A percentile compares a stretch with the other conserved stretches of the same genome.
These are phyloP conservation scores for Phycomyces blakesleeanus DNA, from an alignment of 192 early-diverging fungal species.

Conservation along the genomic window DNA sequence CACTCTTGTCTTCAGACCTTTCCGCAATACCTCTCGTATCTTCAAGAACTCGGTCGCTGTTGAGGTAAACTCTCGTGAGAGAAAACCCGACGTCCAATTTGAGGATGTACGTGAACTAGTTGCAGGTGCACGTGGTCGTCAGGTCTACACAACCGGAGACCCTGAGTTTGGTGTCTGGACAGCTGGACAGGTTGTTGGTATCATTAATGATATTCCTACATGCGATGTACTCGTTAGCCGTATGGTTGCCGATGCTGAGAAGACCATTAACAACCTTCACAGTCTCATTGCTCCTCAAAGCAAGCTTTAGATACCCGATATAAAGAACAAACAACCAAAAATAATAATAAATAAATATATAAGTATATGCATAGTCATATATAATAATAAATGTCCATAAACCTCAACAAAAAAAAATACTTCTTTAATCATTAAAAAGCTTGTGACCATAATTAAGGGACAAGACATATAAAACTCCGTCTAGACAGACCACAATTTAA, in stretches of 20 bases:
- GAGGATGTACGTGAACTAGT: conserved; percentile 68
- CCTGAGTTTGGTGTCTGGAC: conserved; percentile 58
- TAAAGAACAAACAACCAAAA: neutral
- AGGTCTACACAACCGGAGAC: conserved; percentile 54
- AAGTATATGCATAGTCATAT: neutral
- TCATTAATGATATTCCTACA: conserved; percentile 78
- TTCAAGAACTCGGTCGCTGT: conserved; percentile 67
- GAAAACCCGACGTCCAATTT: conserved; percentile 60
- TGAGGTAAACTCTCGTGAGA: conserved; percentile 69
- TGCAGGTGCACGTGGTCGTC: conserved; percentile 54
- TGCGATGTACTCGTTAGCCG: conserved; percentile 59
- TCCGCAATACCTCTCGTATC: conserved; percentile 76
- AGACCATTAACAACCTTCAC: conserved; percentile 31
- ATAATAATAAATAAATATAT: neutral
- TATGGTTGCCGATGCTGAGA: conserved; percentile 54
- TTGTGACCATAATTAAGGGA: neutral
- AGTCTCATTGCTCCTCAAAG: conserved; percentile 16
- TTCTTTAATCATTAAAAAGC: neutral
- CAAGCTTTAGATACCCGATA: conserved; percentile 15
- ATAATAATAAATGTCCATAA: too few relatives aligned
- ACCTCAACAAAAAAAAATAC: conserved; percentile 2
- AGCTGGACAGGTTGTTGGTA: conserved; percentile 65
- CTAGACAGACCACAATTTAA: too few relatives aligned
- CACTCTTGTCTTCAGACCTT: conserved; percentile 65
- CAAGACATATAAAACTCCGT: too few relatives aligned